phyloP scores from a whole-genome alignment of 768 basidiomycete genomes.

The Serpula lacrymans region DNA sequence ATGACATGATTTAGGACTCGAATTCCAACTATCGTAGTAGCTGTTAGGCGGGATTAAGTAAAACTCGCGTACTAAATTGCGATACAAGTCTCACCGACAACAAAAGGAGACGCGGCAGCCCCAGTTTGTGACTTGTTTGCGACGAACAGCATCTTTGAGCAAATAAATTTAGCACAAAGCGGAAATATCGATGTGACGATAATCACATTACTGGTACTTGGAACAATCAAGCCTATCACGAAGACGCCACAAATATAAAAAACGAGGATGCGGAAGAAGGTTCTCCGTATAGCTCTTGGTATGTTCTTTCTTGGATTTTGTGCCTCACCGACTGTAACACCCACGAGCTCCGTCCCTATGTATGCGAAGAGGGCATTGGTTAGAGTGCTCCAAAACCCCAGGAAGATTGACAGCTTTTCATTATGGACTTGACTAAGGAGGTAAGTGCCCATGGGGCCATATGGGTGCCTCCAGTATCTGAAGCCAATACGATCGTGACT shows the following conservation, averaged over 20 bases:
- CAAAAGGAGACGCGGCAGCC: constrained; percentile 65
- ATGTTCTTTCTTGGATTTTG: constrained; percentile 74
- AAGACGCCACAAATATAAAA: constrained; percentile 74
- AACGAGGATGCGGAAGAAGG: constrained; percentile 55
- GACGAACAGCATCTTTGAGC: constrained; percentile 30
- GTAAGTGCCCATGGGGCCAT: constrained; percentile 58
- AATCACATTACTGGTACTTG: constrained; percentile 49
- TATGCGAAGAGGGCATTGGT: constrained; percentile 73
- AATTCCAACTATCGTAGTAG: constrained; percentile 49
- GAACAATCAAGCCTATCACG: constrained; percentile 69
- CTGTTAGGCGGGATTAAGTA: constrained; percentile 13
- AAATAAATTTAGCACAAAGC: not conserved
- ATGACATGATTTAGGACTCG: constrained; percentile 60
- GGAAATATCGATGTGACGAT: constrained; percentile 22
- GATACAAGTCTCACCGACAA: constrained; percentile 45
- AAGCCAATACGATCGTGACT: constrained; percentile 32
- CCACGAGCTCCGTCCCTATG: constrained; percentile 75
- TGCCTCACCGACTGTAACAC: constrained; percentile 56
- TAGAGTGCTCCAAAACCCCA: constrained; percentile 70
- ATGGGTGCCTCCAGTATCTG: constrained; percentile 43
- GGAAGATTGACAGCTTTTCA: constrained; percentile 49
- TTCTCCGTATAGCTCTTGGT: constrained; percentile 64
- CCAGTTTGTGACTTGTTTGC: constrained; percentile 37
- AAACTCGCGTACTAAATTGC: constrained; percentile 4
- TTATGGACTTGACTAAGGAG: constrained; percentile 47